A percentile compares a stretch with the other conserved stretches of the same genome.
Evolutionary conservation across 1,284 basidiomycete species (phyloP).

Genomic region (Leccinum olivaceoglutinosum): DNA sequence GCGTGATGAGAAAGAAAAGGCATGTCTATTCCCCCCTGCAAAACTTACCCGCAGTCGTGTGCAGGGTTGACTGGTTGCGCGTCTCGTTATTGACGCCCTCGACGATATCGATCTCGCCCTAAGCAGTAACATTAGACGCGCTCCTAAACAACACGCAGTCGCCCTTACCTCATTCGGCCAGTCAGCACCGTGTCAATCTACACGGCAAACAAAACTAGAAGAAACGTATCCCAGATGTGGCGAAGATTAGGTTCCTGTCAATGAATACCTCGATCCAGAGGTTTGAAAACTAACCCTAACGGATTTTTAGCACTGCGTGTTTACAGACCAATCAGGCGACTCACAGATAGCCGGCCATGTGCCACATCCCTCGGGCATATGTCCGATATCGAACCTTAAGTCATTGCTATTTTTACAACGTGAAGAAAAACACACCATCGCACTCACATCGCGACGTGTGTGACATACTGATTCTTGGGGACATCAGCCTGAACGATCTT

Average conservation of each 20-base stretch:
- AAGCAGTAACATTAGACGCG: not conserved
- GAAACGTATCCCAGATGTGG: slow-evolving; percentile 13
- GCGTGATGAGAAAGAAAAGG: not conserved
- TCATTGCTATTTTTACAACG: not conserved
- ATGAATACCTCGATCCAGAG: not conserved
- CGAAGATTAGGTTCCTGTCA: slow-evolving; percentile 3
- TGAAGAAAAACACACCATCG: too few species aligned
- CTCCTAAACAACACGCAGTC: not conserved
- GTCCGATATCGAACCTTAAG: slow-evolving; percentile 31
- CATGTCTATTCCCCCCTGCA: not conserved
- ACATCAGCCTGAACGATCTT: slow-evolving; percentile 32
- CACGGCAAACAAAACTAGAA: not conserved
- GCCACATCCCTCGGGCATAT: slow-evolving; percentile 36
- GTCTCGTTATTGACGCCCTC: slow-evolving; percentile 60
- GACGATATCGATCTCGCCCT: slow-evolving; percentile 62
- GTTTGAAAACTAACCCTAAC: slow-evolving; percentile 16
- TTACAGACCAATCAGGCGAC: slow-evolving; percentile 1
- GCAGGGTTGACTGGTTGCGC: slow-evolving; percentile 57
- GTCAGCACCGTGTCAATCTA: slow-evolving; percentile 9
- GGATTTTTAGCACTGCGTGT: not conserved
- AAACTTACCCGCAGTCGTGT: slow-evolving; percentile 40
- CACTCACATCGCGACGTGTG: slow-evolving; percentile 34
- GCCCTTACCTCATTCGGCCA: slow-evolving; percentile 16
- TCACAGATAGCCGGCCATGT: slow-evolving; percentile 36
- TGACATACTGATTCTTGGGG: slow-evolving; percentile 25